A percentile compares a stretch with the other conserved stretches of the same genome.
phyloP scores from a whole-genome alignment of 2,329 filamentous ascomycete species.

The Xylariaceae sp. region DNA sequence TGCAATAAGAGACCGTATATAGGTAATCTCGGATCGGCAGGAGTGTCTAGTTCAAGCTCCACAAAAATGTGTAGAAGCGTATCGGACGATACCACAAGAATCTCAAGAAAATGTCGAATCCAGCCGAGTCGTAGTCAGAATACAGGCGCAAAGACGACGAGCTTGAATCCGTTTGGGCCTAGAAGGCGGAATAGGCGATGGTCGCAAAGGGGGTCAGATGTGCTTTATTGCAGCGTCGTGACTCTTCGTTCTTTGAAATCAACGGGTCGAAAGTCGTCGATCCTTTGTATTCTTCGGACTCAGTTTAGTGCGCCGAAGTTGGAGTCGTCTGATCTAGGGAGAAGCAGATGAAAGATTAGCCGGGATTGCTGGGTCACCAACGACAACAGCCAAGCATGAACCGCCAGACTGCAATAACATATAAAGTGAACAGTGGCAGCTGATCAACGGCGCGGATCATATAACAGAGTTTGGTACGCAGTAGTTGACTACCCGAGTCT shows the following conservation, averaged over 20 bases:
- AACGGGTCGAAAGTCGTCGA: constrained; percentile 3
- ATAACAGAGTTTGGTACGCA: constrained; percentile 12
- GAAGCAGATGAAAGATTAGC: constrained; percentile 29
- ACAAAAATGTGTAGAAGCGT: constrained; percentile 5
- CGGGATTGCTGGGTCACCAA: constrained; percentile 15
- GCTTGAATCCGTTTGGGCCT: constrained; percentile 1
- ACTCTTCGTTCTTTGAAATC: constrained; percentile 17
- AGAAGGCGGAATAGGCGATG: background rate
- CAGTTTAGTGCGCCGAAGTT: constrained; percentile 25
- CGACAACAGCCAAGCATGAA: constrained; percentile 32
- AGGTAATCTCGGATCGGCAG: constrained; percentile 26
- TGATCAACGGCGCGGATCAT: constrained; percentile 21
- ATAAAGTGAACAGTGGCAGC: constrained; percentile 8
- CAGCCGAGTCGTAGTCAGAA: constrained; percentile 1
- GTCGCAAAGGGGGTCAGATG: constrained; percentile 11
- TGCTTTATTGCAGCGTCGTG: constrained; percentile 13
- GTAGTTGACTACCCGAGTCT: constrained; percentile 17
- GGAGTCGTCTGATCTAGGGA: constrained; percentile 20
- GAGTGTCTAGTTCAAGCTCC: constrained; percentile 17
- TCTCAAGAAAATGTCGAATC: constrained; percentile 13
- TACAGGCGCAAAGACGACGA: constrained; percentile 2
- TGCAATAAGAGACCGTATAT: constrained; percentile 22
- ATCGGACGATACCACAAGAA: constrained; percentile 11
- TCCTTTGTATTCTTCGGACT: constrained; percentile 31
- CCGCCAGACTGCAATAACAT: constrained; percentile 2